Evolutionary conservation across 257 asterid genomes (phyloP).

Genomic region (Prunella vulgaris): DNA sequence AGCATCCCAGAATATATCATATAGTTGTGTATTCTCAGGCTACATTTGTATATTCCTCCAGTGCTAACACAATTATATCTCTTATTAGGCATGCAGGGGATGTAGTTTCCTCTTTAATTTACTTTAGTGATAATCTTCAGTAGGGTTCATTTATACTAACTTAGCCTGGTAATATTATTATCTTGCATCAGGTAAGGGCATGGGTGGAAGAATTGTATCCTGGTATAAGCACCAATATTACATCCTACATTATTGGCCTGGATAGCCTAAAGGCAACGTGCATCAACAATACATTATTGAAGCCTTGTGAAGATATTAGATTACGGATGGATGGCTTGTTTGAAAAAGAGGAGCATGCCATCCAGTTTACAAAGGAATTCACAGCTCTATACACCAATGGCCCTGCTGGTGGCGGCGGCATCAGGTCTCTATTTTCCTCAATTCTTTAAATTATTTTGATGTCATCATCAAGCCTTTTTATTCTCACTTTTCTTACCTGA

Average conservation of each 20-base stretch:
- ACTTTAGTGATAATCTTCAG: constrained; percentile 8
- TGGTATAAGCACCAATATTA: constrained; percentile 38
- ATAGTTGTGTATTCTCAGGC: constrained; percentile 2
- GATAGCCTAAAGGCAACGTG: constrained; percentile 71
- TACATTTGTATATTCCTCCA: background rate
- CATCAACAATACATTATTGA: constrained; percentile 21
- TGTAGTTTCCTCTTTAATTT: background rate
- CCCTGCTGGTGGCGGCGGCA: constrained; percentile 99
- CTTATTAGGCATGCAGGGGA: background rate
- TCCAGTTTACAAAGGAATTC: constrained; percentile 70
- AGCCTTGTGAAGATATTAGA: constrained; percentile 59
- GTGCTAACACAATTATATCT: background rate
- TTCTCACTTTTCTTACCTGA: constrained; percentile 1
- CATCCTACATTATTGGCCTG: constrained; percentile 80
- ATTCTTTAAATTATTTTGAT: background rate
- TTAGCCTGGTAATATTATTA: constrained; percentile 5
- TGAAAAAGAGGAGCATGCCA: constrained; percentile 76
- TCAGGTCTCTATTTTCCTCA: constrained; percentile 48
- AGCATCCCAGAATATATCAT: constrained; percentile 4
- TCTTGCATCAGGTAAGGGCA: constrained; percentile 65
- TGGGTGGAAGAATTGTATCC: constrained; percentile 90
- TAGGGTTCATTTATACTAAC: constrained; percentile 2
- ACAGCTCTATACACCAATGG: constrained; percentile 95
- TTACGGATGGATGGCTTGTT: constrained; percentile 90
- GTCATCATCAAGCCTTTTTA: constrained; percentile 29